Conservation (phyloP, 139 green algal genomes). For the Ettlia oleoabundans region DNA sequence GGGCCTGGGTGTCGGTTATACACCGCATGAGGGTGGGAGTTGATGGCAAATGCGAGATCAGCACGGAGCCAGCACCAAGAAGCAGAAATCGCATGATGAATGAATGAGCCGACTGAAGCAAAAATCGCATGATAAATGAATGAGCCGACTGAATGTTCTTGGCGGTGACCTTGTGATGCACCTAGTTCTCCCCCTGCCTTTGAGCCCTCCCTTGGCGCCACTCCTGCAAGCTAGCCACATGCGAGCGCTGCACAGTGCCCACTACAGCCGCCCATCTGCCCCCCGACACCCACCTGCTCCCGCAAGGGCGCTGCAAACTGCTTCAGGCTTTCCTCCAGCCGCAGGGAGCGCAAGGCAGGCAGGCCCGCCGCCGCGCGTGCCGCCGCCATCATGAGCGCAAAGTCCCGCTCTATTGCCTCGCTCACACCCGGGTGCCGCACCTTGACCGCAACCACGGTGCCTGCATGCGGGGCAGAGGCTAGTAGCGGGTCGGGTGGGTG, state of each 20-base stretch:
- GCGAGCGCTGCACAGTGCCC: background rate
- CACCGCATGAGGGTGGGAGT: background rate
- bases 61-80: no score
- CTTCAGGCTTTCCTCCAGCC: conserved; percentile 89
- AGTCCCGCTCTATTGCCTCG: conserved; percentile 90
- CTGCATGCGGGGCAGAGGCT: conserved; percentile 17
- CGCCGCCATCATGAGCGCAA: conserved; percentile 90
- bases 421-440: conserved; percentile 92
- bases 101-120: no score
- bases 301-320: conserved; percentile 98
- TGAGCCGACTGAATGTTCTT: no score
- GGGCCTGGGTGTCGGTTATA: no score
- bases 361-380: conserved; percentile 65
- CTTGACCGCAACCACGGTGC: conserved; percentile 89
- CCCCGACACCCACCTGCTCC: conserved; percentile 72
- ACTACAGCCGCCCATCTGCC: background rate
- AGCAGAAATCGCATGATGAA: no score
- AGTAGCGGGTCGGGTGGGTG: background rate
- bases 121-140: no score
- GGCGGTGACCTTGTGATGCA: no score
- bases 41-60: background rate
- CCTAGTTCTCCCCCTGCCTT: no score
- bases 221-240: background rate
- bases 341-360: conserved; percentile 66
- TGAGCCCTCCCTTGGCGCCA: no score